Conservation (phyloP, 805 yeast species). For the Teunomyces barrocoloradensis region DNA sequence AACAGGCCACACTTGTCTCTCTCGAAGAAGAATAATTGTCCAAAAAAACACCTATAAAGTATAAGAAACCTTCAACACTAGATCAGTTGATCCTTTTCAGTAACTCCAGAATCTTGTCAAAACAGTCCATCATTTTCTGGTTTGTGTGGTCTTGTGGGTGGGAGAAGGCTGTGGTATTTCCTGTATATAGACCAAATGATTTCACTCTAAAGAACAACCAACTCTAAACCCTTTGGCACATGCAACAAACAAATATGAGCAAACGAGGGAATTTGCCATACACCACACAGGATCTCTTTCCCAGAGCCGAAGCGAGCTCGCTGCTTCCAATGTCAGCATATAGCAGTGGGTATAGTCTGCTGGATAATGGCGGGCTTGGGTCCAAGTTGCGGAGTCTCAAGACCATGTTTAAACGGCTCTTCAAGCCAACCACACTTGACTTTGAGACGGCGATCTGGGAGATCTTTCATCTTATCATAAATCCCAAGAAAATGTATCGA, state of each 20-base stretch:
- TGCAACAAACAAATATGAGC: conserved; percentile 21
- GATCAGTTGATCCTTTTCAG: no score
- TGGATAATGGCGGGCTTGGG: conserved; percentile 6
- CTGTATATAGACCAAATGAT: background rate
- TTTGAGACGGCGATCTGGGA: conserved; percentile 95
- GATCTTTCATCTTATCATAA: conserved; percentile 64
- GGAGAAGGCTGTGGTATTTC: background rate
- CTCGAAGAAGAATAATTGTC: no score
- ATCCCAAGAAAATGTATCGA: conserved; percentile 80
- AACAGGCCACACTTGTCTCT: no score
- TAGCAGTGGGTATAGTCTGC: conserved; percentile 6
- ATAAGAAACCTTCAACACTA: no score
- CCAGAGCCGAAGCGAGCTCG: conserved; percentile 18
- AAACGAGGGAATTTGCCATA: conserved; percentile 40
- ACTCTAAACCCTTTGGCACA: background rate
- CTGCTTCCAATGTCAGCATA: conserved; percentile 3
- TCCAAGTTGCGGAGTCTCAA: conserved; percentile 22
- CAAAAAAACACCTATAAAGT: no score
- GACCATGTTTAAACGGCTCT: conserved; percentile 33
- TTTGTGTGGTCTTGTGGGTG: no score
- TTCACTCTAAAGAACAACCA: background rate
- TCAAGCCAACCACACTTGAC: conserved; percentile 79
- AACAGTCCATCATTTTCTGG: no score
- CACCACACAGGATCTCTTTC: conserved; percentile 43
- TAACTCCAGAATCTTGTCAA: no score